Percentiles rank a stretch among this genome's conserved stretches.
phyloP scores from a whole-genome alignment of 352 stramenopile genomes.

The Peronospora farinosa region DNA sequence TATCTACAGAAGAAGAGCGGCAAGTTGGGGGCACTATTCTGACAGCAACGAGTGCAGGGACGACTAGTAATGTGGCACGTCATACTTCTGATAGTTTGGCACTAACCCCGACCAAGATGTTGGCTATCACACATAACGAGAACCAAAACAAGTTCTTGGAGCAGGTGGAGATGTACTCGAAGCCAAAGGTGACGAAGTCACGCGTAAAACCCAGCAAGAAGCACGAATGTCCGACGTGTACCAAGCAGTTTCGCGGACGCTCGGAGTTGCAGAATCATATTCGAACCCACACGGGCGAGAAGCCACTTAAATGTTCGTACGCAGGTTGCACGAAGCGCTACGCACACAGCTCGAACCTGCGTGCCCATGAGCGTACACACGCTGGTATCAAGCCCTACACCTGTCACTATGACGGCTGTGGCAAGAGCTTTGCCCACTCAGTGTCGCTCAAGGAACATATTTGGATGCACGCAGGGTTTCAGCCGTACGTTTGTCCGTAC shows the following conservation, averaged over 20 bases:
- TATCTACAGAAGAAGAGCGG: constrained; percentile 22
- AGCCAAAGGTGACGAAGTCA: constrained; percentile 82
- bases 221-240: constrained; percentile 80
- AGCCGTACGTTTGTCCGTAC: constrained; percentile 88
- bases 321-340: constrained; percentile 85
- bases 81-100: constrained; percentile 36
- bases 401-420: constrained; percentile 86
- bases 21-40: constrained; percentile 14
- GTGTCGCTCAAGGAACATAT: constrained; percentile 90
- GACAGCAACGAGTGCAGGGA: constrained; percentile 11
- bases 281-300: constrained; percentile 86
- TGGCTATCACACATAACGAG: constrained; percentile 59
- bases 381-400: constrained; percentile 87
- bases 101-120: constrained; percentile 67
- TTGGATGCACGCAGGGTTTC: constrained; percentile 86
- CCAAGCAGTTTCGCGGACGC: constrained; percentile 78
- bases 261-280: constrained; percentile 86
- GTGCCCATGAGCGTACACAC: constrained; percentile 88
- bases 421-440: constrained; percentile 87
- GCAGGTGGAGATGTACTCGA: constrained; percentile 86
- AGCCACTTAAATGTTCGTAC: constrained; percentile 85
- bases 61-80: constrained; percentile 4
- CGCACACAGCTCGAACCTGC: constrained; percentile 86
- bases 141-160: constrained; percentile 84
- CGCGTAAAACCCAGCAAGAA: constrained; percentile 83